These are phyloP conservation scores for Nitzschia sp. DNA, from an alignment of 108 stramenopile genomes.

Conservation along the genomic window DNA sequence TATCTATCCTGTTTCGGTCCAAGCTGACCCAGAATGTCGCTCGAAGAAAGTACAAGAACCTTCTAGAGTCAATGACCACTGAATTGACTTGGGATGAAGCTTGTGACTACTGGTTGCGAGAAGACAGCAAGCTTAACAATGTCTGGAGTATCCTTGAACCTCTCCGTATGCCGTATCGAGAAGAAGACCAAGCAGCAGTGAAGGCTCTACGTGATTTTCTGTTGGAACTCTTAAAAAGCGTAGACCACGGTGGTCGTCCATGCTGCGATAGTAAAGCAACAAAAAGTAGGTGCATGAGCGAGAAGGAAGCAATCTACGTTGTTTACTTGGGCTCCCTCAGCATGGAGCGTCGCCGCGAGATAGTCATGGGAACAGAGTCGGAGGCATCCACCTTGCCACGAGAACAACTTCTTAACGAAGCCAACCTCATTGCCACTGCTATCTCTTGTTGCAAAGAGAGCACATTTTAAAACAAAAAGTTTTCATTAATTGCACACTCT, in stretches of 20 bases:
- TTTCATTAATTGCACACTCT: no score
- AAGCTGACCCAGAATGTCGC: slow-evolving; percentile 47
- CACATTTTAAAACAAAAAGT: no score
- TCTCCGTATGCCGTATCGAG: slow-evolving; percentile 41
- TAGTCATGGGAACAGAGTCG: slow-evolving; percentile 24
- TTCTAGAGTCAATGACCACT: neutral
- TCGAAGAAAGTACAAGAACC: slow-evolving; percentile 52
- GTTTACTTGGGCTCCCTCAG: slow-evolving; percentile 63
- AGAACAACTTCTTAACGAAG: slow-evolving; percentile 66
- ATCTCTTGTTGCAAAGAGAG: slow-evolving; percentile 62
- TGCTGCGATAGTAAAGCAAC: neutral
- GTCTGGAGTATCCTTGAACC: slow-evolving; percentile 71
- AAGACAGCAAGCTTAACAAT: slow-evolving; percentile 9
- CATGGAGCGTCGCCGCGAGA: slow-evolving; percentile 28
- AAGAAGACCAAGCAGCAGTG: slow-evolving; percentile 20
- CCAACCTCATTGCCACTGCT: slow-evolving; percentile 56
- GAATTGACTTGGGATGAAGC: slow-evolving; percentile 46
- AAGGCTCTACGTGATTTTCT: slow-evolving; percentile 1
- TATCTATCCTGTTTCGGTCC: slow-evolving; percentile 67
- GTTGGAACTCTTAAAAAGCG: neutral
- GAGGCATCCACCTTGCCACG: slow-evolving; percentile 5
- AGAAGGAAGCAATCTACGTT: slow-evolving; percentile 51
- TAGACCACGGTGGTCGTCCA: neutral
- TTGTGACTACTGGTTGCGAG: slow-evolving; percentile 56
- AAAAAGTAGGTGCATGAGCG: slow-evolving; percentile 10